Base-by-base conservation (phyloP, 78 protist genomes). In the Dictyostelium citrinum region DNA sequence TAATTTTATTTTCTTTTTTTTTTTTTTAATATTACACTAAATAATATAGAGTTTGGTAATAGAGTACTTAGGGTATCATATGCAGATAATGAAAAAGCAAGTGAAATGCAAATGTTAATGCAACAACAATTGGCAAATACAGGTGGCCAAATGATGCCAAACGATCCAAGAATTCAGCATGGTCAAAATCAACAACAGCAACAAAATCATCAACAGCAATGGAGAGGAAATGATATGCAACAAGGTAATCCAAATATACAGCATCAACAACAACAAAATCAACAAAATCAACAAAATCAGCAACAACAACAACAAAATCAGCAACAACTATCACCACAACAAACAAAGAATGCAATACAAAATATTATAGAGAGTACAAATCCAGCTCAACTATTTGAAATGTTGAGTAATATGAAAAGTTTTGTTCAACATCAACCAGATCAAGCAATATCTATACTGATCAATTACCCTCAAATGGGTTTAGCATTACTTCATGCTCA, bases 401-500 rank as follows among this genome's bases (percentile, higher is more conserved):
- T 68, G n/a, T 64, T 88, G 29, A 29, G 75, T 39, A 78, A 78
- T 27, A 72, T 88, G 82, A 88, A 88, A 35, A 75, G 37, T 22
- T 17, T 90, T 12, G 91, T 67, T n/a, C 84, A 81, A 76, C 31
- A 51, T 37, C 80, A 95, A 27, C 98, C 96, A 41, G 97, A 90
- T 14, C 83, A 81, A 41, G 97, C 97, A 22, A 51, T 97, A 61
- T 39, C 43, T 3, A n/a, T 93, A 8, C 51, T 97, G 29, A 17
- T 82, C 11, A 49, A 51, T 2, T 90, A 97, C 64, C 98, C 98
- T 6, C 96, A 90, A 29, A 22, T 96, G 70, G 90, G 96, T 1
- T 85, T 84, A 16, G 98, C 97, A 20, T 64, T 96, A 3, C 51
- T 96, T 27, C 93, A 92, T 64, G 94, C 96, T 7, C 96, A 91